phyloP scores from a whole-genome alignment of 2,329 filamentous ascomycete genomes.

The Arthrobotrys entomopaga region DNA sequence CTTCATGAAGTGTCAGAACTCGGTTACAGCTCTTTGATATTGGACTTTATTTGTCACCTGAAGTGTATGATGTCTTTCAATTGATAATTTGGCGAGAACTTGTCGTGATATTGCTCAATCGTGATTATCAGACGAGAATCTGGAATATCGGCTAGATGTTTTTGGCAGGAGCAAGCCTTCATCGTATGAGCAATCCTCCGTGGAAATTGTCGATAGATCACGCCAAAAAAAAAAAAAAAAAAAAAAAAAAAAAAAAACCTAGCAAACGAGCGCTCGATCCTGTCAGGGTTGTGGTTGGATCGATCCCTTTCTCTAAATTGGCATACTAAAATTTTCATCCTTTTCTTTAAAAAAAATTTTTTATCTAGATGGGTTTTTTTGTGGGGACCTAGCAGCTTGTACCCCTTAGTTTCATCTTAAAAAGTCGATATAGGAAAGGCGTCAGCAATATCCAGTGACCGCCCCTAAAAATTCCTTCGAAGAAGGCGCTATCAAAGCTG shows the following conservation, averaged over 20 bases:
- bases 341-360: constrained; percentile 8
- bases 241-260: no score
- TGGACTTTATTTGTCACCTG: constrained; percentile 2
- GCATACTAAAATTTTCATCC: neutral
- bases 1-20: constrained; percentile 35
- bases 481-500: constrained; percentile 2
- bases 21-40: constrained; percentile 27
- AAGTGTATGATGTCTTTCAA: neutral
- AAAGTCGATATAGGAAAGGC: constrained; percentile 30
- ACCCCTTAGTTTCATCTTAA: constrained; percentile 55
- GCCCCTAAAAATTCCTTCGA: neutral
- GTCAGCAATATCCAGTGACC: constrained; percentile 5
- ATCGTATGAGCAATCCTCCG: no score
- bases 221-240: constrained; percentile 7
- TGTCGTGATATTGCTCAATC: neutral
- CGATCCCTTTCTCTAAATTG: constrained; percentile 2
- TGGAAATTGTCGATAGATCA: constrained; percentile 8
- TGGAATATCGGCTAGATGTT: constrained; percentile 2
- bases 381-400: constrained; percentile 15
- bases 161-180: constrained; percentile 28
- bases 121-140: constrained; percentile 24
- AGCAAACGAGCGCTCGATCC: no score
- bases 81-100: neutral
- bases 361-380: constrained; percentile 12
- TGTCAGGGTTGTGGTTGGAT: constrained; percentile 10